These are phyloP conservation scores for Hygrocybe coccinea DNA, from an alignment of 768 basidiomycete species.

Conservation along the genomic window DNA sequence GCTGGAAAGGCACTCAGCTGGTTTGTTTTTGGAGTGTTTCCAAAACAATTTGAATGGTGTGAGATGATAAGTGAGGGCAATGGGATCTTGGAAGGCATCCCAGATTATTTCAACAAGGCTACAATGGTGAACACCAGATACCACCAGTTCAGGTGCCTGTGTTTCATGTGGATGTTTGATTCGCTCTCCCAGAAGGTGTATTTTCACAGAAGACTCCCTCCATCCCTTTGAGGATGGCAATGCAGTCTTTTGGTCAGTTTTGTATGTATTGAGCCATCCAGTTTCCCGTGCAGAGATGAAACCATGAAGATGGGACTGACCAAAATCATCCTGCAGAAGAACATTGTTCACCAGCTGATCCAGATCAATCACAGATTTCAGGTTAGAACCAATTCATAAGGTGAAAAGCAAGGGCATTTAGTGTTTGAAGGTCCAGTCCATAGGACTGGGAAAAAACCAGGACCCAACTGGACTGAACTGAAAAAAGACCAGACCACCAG, in stretches of 20 bases:
- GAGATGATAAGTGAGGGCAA: constrained; percentile 12
- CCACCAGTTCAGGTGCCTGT: constrained; percentile 13
- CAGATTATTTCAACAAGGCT: constrained; percentile 16
- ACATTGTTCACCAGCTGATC: constrained; percentile 24
- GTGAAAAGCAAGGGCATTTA: constrained; percentile 17
- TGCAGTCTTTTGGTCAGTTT: constrained; percentile 1
- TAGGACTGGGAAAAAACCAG: neutral
- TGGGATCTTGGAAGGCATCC: constrained; percentile 4
- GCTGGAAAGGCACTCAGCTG: constrained; percentile 10
- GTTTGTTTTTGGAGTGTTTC: constrained; percentile 2
- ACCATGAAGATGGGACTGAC: constrained; percentile 7
- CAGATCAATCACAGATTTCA: constrained; percentile 27
- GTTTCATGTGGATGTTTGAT: constrained; percentile 14
- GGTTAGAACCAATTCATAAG: constrained; percentile 30
- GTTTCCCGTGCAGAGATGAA: constrained; percentile 20
- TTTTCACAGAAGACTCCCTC: constrained; percentile 20
- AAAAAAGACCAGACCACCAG: neutral
- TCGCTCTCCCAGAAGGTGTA: constrained; percentile 23
- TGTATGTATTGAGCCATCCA: constrained; percentile 7
- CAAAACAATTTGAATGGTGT: constrained; percentile 19
- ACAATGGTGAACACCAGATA: constrained; percentile 21
- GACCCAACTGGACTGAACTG: neutral
- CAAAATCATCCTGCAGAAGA: constrained; percentile 21
- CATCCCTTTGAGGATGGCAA: constrained; percentile 16
- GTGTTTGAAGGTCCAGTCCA: neutral